These are phyloP conservation scores for Chenopodium quinoa DNA, from an alignment of 148 eudicot genomes.

Conservation along the genomic window DNA sequence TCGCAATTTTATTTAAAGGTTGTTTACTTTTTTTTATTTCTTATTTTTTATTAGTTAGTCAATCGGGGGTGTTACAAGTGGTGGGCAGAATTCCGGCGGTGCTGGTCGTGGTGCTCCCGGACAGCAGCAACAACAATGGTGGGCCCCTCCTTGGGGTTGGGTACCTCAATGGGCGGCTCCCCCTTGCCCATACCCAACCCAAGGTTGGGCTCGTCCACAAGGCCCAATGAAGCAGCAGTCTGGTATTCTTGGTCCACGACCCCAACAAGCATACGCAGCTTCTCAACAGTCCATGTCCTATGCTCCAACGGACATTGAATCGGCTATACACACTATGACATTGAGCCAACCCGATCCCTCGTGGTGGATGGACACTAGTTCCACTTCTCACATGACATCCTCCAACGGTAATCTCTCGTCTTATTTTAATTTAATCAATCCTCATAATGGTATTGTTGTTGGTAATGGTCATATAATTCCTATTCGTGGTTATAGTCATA, in stretches of 20 bases:
- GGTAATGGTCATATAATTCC: background rate
- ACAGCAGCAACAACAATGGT: background rate
- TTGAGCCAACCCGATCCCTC: background rate
- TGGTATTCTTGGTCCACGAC: background rate
- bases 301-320: background rate
- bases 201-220: background rate
- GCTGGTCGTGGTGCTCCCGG: background rate
- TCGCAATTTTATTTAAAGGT: no score
- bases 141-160: background rate
- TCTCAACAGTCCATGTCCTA: background rate
- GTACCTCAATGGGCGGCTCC: background rate
- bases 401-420: background rate
- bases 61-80: no score
- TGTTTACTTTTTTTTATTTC: no score
- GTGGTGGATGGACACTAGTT: background rate
- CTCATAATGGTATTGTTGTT: background rate
- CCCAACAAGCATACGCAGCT: background rate
- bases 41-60: no score
- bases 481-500: background rate
- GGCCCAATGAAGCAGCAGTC: background rate
- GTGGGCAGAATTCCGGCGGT: no score
- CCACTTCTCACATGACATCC: constrained; percentile 1
- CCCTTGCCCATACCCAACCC: background rate
- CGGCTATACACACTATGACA: background rate
- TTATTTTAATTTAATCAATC: constrained; percentile 4